Percentiles rank a stretch among this genome's conserved stretches.
Conservation (phyloP, 2,329 filamentous ascomycete species). For the Pseudogymnoascus sp. region DNA sequence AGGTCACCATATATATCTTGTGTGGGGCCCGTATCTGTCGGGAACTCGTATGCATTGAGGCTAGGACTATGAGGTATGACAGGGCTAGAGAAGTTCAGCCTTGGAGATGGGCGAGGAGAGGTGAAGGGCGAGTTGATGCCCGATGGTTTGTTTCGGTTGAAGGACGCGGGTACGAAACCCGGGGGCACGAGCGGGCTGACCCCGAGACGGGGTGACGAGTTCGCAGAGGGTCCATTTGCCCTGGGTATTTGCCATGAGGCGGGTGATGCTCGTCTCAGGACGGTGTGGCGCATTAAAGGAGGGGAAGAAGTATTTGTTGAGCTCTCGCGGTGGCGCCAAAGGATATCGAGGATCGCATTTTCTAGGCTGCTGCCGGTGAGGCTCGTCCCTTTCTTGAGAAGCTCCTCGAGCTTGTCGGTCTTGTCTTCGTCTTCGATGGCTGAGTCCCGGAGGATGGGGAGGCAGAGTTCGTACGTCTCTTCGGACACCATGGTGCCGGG, state of each 20-base stretch:
- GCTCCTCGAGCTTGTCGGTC: constrained; percentile 80
- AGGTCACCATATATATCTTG: constrained; percentile 85
- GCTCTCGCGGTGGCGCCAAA: constrained; percentile 75
- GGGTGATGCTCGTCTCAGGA: constrained; percentile 83
- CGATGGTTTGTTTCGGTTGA: constrained; percentile 68
- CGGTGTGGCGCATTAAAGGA: constrained; percentile 77
- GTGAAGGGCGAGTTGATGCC: constrained; percentile 77
- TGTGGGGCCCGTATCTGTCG: constrained; percentile 69
- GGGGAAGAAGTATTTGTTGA: constrained; percentile 62
- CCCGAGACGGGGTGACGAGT: constrained; percentile 71
- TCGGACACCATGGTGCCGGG: constrained; percentile 69
- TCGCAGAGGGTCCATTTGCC: constrained; percentile 67
- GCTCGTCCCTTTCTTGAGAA: constrained; percentile 70
- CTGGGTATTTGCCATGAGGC: constrained; percentile 80
- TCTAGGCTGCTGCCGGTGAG: constrained; percentile 72
- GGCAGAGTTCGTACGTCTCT: constrained; percentile 83
- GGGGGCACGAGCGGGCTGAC: constrained; percentile 79
- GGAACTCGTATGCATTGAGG: constrained; percentile 90
- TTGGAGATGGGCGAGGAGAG: constrained; percentile 85
- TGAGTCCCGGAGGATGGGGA: constrained; percentile 77
- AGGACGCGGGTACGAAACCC: constrained; percentile 71
- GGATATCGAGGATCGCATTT: constrained; percentile 79
- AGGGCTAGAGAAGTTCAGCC: constrained; percentile 81
- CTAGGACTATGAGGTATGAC: constrained; percentile 89
- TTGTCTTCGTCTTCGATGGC: constrained; percentile 89